Percentiles rank a stretch among this genome's conserved stretches.
Conservation (phyloP, 192 early-diverging fungal genomes). For the Blastocladiella britannica region DNA sequence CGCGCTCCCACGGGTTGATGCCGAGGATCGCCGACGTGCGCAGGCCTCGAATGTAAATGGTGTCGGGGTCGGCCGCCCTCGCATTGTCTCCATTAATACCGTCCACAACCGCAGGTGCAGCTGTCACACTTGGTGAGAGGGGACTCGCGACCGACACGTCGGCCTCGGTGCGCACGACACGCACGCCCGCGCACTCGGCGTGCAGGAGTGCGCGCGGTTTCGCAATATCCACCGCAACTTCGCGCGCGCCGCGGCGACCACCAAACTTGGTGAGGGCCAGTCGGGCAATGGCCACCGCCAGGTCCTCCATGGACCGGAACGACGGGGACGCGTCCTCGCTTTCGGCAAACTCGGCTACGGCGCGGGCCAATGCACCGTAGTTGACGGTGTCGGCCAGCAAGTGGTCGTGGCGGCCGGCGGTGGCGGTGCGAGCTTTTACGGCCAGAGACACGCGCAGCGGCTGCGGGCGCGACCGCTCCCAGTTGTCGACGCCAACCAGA, state of each 20-base stretch:
- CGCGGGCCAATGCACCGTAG: conserved; percentile 60
- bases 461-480: conserved; percentile 74
- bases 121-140: conserved; percentile 5
- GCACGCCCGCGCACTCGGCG: conserved; percentile 66
- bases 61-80: conserved; percentile 28
- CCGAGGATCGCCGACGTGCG: conserved; percentile 71
- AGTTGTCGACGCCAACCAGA: conserved; percentile 76
- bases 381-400: conserved; percentile 62
- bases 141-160: conserved; percentile 24
- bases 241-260: conserved; percentile 15
- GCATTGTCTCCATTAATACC: conserved; percentile 15
- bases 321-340: no score
- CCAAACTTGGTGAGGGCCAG: conserved; percentile 40
- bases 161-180: conserved; percentile 52
- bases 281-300: conserved; percentile 43
- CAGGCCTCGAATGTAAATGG: conserved; percentile 67
- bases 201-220: conserved; percentile 82
- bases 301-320: conserved; percentile 48
- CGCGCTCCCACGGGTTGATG: conserved; percentile 86
- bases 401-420: conserved; percentile 57
- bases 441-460: conserved; percentile 61
- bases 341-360: conserved; percentile 54
- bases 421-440: conserved; percentile 48
- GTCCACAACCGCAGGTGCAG: conserved; percentile 1
- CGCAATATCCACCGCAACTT: conserved; percentile 48